A percentile compares a stretch with the other conserved stretches of the same genome.
Conservation (phyloP, 148 eudicot species). For the Cornus florida region DNA sequence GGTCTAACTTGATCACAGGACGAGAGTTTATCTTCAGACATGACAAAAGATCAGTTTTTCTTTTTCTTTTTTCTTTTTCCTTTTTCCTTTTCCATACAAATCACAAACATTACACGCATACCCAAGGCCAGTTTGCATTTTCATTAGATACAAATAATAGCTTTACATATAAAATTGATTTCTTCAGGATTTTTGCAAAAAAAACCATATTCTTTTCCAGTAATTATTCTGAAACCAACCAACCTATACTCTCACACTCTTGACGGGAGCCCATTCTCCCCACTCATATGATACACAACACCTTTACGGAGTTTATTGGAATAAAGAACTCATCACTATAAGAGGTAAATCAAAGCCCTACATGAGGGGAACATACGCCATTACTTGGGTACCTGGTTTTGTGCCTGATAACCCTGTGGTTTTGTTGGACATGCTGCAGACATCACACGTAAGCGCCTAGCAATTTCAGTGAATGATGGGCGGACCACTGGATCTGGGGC, state of each 20-base stretch:
- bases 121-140: background rate
- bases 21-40: too few relatives aligned
- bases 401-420: constrained; percentile 15
- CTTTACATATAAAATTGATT: background rate
- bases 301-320: background rate
- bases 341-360: background rate
- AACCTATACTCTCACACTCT: background rate
- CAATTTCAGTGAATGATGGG: constrained; percentile 50
- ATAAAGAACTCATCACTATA: background rate
- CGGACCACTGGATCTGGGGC: constrained; percentile 45
- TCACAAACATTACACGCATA: background rate
- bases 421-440: constrained; percentile 15
- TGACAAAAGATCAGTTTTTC: too few relatives aligned
- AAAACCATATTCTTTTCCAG: background rate
- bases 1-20: too few relatives aligned
- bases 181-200: background rate
- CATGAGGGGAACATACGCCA: background rate
- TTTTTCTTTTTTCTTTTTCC: too few relatives aligned
- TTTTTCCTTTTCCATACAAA: too few relatives aligned
- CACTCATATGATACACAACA: background rate
- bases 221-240: constrained; percentile 2
- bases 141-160: constrained; percentile 13
- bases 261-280: constrained; percentile 13
- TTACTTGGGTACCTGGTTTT: constrained; percentile 20
- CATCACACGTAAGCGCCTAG: constrained; percentile 43